Evolutionary conservation across 2,329 filamentous ascomycete species (phyloP), one percentile per base, ranked within the genome.

Genomic region (Sclerotinia sclerotiorum): DNA sequence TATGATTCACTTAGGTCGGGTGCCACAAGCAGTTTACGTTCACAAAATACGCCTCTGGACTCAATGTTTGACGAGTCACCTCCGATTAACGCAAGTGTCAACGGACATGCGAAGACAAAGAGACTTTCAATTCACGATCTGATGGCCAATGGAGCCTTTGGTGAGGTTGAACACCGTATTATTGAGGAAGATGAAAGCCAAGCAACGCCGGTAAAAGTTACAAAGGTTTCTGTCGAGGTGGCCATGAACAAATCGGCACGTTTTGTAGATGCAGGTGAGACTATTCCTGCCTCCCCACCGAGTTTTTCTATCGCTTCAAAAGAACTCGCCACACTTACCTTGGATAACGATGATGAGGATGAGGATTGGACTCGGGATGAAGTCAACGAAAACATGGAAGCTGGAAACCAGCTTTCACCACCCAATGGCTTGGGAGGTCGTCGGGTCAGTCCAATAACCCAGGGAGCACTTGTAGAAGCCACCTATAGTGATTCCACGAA

Each of bases 1-100:
- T 93, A 88, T 78, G 91, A 94, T 80, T 93, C 91, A 42, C 80
- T 93, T 73, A 88, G 90, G 65, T 93, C 91, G 21, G 83, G 85
- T 69, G 88, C 85, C 51, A 92, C 90, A 13, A 84, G 85, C 70
- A 90, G 88, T 70, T 83, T 85, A 66, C 86, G 88, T 69, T 86
- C 87, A 46, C 84, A 88, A 58, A 88, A 92, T 76, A 90, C 89
- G 39, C 90, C 90, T 21, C 81, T 93, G 62, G 90, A 93, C 75
- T 91, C 88, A 32, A 91, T 93, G 82, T 94, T 93, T 78, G 90
- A 94, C 79, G 91, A 94, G 74, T 92, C 90, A 19, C 90, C 89
- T 48, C 85, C 87, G 10, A 85, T 84, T 75, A 35, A 35, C 19
- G 3, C 87, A 13, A 85, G 24, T 49, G 84, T 85, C 0, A 83